Evolutionary conservation across 148 eudicot species (phyloP), one percentile per base, ranked within the genome.

Genomic region (Rhododendron mucronatum): DNA sequence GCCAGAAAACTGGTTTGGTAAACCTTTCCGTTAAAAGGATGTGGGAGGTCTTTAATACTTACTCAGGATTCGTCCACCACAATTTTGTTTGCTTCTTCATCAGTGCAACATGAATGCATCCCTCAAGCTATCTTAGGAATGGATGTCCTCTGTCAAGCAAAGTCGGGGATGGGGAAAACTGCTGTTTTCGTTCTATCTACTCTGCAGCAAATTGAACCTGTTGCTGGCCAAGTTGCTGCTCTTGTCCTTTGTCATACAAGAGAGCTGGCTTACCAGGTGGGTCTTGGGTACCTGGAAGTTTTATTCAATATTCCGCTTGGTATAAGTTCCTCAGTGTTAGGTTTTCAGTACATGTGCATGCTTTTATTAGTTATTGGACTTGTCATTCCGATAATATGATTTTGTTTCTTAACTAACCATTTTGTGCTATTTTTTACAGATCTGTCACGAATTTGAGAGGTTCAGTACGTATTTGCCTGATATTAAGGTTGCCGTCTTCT

Each of bases 81-180:
- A 85, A 79, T 90, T 91, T 90, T 83, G 55, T 90, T 92, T 91
- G 87, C 86, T 89, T 90, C 89, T 92, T 91, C 91, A 88, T 81
- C 90, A 92, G 94, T 92, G 53, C 94, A 92, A 92, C 94, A 92
- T 69, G 94, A 92, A 82, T 92, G 94, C 80, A 92, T 92, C 80
- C 94, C 94, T 80, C 94, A 92, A 88, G 94, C 94, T 80, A 92
- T 92, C 67, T 79, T 92, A 78, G 94, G 94, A 73, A 92, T 92
- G 94, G 94, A 92, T 85, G 94, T 92, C 85, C 91, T 92, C 26
- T 92, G 94, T 83, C 94, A 92, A 92, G 94, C 94, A 35, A 92
- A 92, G 80, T 92, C 94, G 44, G 94, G 94, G 48, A 92, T 92
- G 94, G 94, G 94, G 26, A 92, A 92, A 84, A 92, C 94, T 73